These are phyloP conservation scores for Trametes cubensis DNA, from an alignment of 768 basidiomycete species.

Conservation along the genomic window DNA sequence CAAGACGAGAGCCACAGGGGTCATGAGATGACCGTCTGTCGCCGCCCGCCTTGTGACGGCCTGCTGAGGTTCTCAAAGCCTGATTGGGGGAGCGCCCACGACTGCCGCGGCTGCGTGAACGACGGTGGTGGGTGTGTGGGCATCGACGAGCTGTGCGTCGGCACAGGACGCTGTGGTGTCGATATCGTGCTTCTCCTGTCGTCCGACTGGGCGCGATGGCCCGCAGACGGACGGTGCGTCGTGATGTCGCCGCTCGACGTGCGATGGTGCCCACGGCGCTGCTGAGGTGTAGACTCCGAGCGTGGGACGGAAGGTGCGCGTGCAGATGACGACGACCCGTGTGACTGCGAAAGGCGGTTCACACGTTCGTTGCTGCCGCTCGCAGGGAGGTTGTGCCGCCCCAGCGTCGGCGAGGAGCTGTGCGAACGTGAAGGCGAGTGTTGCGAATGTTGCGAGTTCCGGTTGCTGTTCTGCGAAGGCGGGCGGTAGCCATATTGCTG, in stretches of 20 bases:
- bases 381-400: conserved; percentile 10
- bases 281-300: conserved; percentile 17
- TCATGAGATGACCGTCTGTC: conserved; percentile 35
- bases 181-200: conserved; percentile 11
- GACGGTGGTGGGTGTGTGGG: conserved; percentile 31
- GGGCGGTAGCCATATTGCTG: conserved; percentile 53
- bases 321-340: conserved; percentile 17
- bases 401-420: conserved; percentile 33
- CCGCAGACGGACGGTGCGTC: conserved; percentile 5
- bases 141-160: conserved; percentile 21
- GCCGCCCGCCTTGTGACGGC: conserved; percentile 25
- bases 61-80: conserved; percentile 36
- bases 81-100: conserved; percentile 23
- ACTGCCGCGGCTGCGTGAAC: conserved; percentile 26
- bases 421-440: conserved; percentile 30
- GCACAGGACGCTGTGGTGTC: conserved; percentile 8
- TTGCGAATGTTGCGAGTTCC: conserved; percentile 4
- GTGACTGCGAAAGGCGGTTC: conserved; percentile 17
- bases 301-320: conserved; percentile 16
- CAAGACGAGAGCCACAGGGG: neutral
- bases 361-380: conserved; percentile 25
- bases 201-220: conserved; percentile 14
- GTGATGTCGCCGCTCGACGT: conserved; percentile 24
- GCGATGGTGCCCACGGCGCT: conserved; percentile 19
- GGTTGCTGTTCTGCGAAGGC: conserved; percentile 28